Evolutionary conservation across 78 protist species (phyloP).

Genomic region (Paratrimastix pyriformis): DNA sequence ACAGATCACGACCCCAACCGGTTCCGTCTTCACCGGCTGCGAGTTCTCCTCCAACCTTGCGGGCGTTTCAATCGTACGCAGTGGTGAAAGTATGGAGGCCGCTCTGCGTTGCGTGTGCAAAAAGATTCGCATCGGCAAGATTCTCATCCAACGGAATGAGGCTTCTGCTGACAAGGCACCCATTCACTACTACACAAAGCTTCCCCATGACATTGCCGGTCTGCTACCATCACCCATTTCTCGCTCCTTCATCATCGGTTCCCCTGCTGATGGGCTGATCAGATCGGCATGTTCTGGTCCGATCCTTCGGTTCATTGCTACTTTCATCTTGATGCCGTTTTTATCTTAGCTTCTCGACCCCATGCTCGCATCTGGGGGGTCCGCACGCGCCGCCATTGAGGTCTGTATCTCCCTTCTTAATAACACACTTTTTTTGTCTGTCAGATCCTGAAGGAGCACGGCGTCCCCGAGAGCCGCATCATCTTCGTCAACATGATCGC

Average conservation of each 20-base stretch:
- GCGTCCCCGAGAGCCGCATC: conserved; percentile 45
- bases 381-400: neutral
- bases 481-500: conserved; percentile 47
- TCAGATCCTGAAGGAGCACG: neutral
- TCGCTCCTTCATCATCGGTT: too few relatives aligned
- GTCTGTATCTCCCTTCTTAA: too few relatives aligned
- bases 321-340: too few relatives aligned
- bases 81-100: neutral
- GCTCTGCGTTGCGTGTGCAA: neutral
- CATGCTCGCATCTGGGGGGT: conserved; percentile 17
- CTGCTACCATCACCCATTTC: too few relatives aligned
- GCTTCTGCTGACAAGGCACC: neutral
- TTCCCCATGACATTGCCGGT: conserved; percentile 13
- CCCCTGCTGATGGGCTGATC: too few relatives aligned
- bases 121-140: conserved; percentile 11
- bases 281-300: too few relatives aligned
- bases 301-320: neutral
- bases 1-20: neutral
- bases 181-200: neutral
- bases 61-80: conserved; percentile 2
- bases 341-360: too few relatives aligned
- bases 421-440: too few relatives aligned
- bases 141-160: conserved; percentile 5
- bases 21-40: neutral
- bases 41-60: neutral